Percentiles rank a stretch among this genome's conserved stretches.
phyloP scores from a whole-genome alignment of 1,284 basidiomycete species.

The Sanguinoderma infundibulare region DNA sequence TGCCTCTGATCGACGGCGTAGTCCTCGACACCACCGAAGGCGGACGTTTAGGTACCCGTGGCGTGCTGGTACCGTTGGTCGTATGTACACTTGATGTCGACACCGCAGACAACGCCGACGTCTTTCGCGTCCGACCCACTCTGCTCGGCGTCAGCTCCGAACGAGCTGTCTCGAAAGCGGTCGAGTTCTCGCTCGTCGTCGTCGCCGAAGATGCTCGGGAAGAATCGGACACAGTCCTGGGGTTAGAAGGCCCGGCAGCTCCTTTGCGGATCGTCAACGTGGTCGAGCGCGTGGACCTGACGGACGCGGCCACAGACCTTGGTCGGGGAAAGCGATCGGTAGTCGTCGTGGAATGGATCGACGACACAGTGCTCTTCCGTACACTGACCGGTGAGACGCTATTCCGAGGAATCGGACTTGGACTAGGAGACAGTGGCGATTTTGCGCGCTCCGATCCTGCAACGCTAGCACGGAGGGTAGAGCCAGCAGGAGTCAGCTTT shows the following conservation, averaged over 20 bases:
- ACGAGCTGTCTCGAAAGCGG: conserved; percentile 61
- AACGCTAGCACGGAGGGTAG: conserved; percentile 28
- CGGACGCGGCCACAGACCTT: conserved; percentile 41
- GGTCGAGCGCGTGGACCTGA: conserved; percentile 39
- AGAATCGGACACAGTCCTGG: conserved; percentile 35
- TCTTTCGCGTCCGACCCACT: conserved; percentile 43
- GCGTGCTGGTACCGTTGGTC: conserved; percentile 29
- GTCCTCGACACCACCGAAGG: conserved; percentile 32
- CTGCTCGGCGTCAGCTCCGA: conserved; percentile 45
- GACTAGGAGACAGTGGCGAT: conserved; percentile 21
- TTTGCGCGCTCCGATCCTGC: conserved; percentile 16
- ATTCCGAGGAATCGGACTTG: conserved; percentile 16
- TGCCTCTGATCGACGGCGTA: conserved; percentile 30
- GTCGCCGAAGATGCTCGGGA: conserved; percentile 50
- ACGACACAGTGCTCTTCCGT: conserved; percentile 23
- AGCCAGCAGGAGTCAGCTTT: conserved; percentile 56
- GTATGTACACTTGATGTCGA: conserved; percentile 45
- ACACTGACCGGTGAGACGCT: conserved; percentile 25
- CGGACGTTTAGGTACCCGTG: conserved; percentile 29
- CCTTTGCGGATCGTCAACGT: conserved; percentile 45
- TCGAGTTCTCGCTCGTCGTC: conserved; percentile 50
- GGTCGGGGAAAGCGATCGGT: conserved; percentile 31
- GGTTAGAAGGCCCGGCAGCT: conserved; percentile 29
- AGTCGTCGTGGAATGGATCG: conserved; percentile 15
- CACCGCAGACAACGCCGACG: conserved; percentile 45